Evolutionary conservation across 192 early-diverging fungal genomes (phyloP), one percentile per base, ranked within the genome.

Genomic region (Entomortierella lignicola): DNA sequence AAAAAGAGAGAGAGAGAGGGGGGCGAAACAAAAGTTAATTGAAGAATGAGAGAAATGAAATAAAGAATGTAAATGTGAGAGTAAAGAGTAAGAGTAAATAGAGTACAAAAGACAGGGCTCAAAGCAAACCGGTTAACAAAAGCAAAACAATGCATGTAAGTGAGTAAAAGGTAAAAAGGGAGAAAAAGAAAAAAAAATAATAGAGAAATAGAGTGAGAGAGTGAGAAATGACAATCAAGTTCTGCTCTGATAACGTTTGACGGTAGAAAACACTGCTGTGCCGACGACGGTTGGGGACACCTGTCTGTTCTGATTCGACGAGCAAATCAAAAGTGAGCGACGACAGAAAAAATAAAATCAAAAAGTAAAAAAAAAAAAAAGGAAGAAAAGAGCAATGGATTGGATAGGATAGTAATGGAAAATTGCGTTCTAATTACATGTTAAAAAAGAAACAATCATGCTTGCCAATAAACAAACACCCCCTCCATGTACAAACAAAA

Each of bases 1-100:
- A 25, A 32, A 43, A 44, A 47, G 56, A 66, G 30, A 47, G 26
- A 66, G 43, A 31, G 26, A 43, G n/a, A n/a, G n/a, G n/a, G n/a
- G n/a, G n/a, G n/a, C n/a, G n/a, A n/a, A n/a, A n/a, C n/a, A n/a
- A n/a, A n/a, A n/a, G n/a, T n/a, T n/a, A n/a, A n/a, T n/a, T n/a
- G n/a, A n/a, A 37, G 5, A 37, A 20, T 20, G n/a, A 57, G 17
- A 56, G 54, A 55, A 51, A 1, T 1, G 31, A 31, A 21, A 17
- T n/a, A 13, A 23, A 39, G 21, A n/a, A 27, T 43, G 39, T 3
- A 25, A 32, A 20, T 10, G 34, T 27, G 63, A 26, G 7, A n/a
- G 39, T 17, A 51, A 55, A 34, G 15, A 50, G 8, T 43, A 48
- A 41, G 11, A 41, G 13, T 26, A 32, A 29, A 67, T 10, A 21